phyloP scores from a whole-genome alignment of 1,284 basidiomycete genomes.

The Rhodotorula sp. region DNA sequence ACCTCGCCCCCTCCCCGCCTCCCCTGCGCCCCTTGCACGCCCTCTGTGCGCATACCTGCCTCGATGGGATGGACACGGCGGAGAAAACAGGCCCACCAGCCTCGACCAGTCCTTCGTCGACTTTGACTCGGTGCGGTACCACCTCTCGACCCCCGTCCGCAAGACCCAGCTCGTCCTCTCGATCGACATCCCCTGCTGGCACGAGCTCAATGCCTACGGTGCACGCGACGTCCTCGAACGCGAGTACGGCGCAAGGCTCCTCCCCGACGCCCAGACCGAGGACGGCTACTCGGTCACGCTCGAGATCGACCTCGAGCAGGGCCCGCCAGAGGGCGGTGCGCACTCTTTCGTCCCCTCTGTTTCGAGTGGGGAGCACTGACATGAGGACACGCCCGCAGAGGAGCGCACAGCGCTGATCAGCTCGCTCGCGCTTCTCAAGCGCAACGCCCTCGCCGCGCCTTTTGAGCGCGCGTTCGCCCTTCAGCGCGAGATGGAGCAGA shows the following conservation, averaged over 20 bases:
- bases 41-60: background rate
- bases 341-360: constrained; percentile 42
- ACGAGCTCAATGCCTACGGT: constrained; percentile 82
- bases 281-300: constrained; percentile 88
- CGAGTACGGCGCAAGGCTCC: constrained; percentile 75
- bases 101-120: constrained; percentile 96
- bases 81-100: constrained; percentile 70
- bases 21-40: constrained; percentile 6
- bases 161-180: constrained; percentile 74
- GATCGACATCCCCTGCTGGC: constrained; percentile 98
- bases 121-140: constrained; percentile 96
- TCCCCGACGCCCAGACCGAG: constrained; percentile 58
- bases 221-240: constrained; percentile 76
- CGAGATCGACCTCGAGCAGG: constrained; percentile 79
- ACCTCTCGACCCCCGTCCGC: constrained; percentile 80
- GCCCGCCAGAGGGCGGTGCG: constrained; percentile 77
- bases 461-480: constrained; percentile 86
- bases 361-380: background rate
- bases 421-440: constrained; percentile 83
- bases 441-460: constrained; percentile 91
- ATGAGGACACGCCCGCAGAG: constrained; percentile 58
- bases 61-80: too few species aligned
- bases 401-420: constrained; percentile 75
- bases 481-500: constrained; percentile 80
- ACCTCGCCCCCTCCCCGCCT: constrained; percentile 15